Base-by-base conservation (phyloP, 1,284 basidiomycete species). In the Erythrobasidium hasegawianum region DNA sequence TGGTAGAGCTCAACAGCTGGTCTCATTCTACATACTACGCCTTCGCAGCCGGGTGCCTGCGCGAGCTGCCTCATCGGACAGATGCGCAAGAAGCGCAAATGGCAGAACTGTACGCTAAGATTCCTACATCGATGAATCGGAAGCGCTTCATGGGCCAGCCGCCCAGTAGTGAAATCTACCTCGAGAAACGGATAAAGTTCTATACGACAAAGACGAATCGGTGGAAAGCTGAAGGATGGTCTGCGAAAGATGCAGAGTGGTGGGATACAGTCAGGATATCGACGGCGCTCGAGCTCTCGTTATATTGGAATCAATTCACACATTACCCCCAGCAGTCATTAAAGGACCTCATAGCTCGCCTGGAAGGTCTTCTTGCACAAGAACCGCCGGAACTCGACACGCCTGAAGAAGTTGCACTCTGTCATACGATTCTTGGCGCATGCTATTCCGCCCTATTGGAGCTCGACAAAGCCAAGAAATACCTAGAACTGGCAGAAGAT, bases 1-100 rank as follows among this genome's bases (percentile, higher is more conserved):
- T 73, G 72, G 67, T 64, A 49, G 50, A 52, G 57, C 22, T 73
- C 26, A 72, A 72, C 67, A 55, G 27, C 16, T 73, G 72, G 72
- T 69, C 66, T 11, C 72, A 71, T 54, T 56, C 70, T 2, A 73
- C 72, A 11, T 70, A 71, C 57, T 57, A 71, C 59, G 68, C 71
- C 2, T 61, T 70, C 55, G 66, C 69, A 2, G 68, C 68, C 2
- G 67, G 70, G 16, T 66, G 67, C n/a, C 64, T 73, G 40, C 57
- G 71, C 57, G 72, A 73, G 18, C 57, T 60, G 1, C 39, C 40
- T 27, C 18, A 59, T 16, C 67, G 66, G 4, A 60, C 66, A 7
- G 54, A 57, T 10, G 69, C 64, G 11, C 52, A 71, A 50, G 55
- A 65, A 52, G 22, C 27, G 0, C 64, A 62, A 11, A 57, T 70